Conservation (phyloP, 2,329 filamentous ascomycete genomes). For the Penicillium nordicum region DNA sequence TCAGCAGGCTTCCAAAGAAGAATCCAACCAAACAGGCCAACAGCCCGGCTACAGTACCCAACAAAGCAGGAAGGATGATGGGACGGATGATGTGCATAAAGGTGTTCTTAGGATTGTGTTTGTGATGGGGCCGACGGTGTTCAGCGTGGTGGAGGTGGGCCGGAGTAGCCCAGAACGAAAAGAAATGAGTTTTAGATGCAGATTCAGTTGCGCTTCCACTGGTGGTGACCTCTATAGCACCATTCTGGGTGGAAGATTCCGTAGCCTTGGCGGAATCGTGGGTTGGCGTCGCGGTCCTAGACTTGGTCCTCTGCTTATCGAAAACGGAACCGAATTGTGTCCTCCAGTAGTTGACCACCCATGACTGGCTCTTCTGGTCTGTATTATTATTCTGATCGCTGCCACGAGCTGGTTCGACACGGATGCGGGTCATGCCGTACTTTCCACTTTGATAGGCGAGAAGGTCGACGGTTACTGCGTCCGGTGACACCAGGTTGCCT, state of each 20-base stretch:
- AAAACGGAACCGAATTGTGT: conserved; percentile 21
- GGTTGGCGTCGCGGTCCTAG: background rate
- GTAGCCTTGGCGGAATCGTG: too few species aligned
- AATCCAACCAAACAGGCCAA: conserved; percentile 40
- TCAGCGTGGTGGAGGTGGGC: conserved; percentile 15
- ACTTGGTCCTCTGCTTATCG: conserved; percentile 2
- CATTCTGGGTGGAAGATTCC: background rate
- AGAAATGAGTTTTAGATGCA: conserved; percentile 14
- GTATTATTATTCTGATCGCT: background rate
- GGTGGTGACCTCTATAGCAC: background rate
- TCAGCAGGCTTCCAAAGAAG: conserved; percentile 28
- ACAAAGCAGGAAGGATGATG: conserved; percentile 39
- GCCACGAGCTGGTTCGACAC: conserved; percentile 19
- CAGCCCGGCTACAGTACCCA: conserved; percentile 38
- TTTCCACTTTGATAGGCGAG: conserved; percentile 23
- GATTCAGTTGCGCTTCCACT: background rate
- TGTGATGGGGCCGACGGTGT: conserved; percentile 21
- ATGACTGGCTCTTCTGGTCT: conserved; percentile 7
- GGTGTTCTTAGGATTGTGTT: conserved; percentile 9
- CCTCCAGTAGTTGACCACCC: conserved; percentile 27
- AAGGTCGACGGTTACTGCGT: conserved; percentile 31
- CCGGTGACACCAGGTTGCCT: conserved; percentile 25
- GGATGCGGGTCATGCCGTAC: conserved; percentile 28
- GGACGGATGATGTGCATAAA: conserved; percentile 33
- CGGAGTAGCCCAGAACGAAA: conserved; percentile 14